A percentile compares a stretch with the other conserved stretches of the same genome.
Conservation (phyloP, 768 basidiomycete species). For the Leucosporidium yakuticum region DNA sequence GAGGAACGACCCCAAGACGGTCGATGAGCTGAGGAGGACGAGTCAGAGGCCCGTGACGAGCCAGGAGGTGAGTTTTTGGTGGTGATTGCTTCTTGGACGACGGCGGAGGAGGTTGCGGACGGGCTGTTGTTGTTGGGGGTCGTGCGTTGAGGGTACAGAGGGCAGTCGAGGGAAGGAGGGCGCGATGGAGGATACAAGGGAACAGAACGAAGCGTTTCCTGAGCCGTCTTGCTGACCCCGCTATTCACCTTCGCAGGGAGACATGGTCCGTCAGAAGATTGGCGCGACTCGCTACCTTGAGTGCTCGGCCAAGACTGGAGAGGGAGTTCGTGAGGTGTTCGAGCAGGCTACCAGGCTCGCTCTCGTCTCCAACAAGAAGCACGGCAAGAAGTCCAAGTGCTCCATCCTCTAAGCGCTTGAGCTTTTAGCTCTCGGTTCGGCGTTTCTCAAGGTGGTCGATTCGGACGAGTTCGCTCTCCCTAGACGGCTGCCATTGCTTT, state of each 20-base stretch:
- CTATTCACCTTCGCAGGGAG: constrained; percentile 55
- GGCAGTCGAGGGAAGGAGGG: no score
- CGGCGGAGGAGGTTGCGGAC: not conserved
- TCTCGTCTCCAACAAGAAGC: constrained; percentile 50
- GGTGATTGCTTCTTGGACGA: not conserved
- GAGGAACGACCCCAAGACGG: constrained; percentile 82
- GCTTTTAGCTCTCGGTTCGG: no score
- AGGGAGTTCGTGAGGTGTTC: constrained; percentile 97
- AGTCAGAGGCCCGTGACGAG: constrained; percentile 89
- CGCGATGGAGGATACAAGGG: no score
- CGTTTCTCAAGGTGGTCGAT: no score
- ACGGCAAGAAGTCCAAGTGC: constrained; percentile 33
- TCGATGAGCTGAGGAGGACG: constrained; percentile 89
- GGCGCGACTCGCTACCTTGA: constrained; percentile 94
- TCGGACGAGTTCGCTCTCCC: no score
- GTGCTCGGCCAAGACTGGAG: constrained; percentile 91
- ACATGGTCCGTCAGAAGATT: constrained; percentile 93
- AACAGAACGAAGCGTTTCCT: no score
- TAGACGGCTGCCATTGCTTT: no score
- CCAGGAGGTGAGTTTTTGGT: constrained; percentile 63
- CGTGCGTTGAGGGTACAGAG: no score
- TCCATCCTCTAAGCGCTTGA: constrained; percentile 30
- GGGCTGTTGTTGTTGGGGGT: not conserved
- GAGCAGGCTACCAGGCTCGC: constrained; percentile 93
- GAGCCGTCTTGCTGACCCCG: no score